phyloP scores from a whole-genome alignment of 176 grass and related monocot species.

The Areca catechu region DNA sequence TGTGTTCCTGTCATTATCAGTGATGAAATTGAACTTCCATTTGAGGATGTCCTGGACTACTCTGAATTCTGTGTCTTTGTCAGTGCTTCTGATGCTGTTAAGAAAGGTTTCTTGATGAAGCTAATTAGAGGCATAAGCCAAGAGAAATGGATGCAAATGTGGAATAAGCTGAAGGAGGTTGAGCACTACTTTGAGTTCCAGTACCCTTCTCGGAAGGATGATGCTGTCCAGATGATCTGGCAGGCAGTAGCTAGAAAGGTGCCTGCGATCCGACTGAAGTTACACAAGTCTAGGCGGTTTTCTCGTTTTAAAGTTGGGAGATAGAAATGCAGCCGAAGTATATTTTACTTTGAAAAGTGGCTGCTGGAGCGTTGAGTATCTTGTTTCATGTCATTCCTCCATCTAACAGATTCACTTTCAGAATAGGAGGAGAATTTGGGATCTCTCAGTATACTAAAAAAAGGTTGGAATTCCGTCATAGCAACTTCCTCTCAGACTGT shows the following conservation, averaged over 20 bases:
- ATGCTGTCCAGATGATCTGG: constrained; percentile 75
- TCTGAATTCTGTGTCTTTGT: constrained; percentile 51
- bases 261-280: constrained; percentile 41
- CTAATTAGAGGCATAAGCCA: constrained; percentile 39
- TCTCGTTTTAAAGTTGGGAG: constrained; percentile 19
- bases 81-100: constrained; percentile 29
- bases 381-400: no score
- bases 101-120: constrained; percentile 51
- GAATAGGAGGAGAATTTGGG: no score
- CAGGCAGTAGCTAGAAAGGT: constrained; percentile 53
- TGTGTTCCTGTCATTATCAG: constrained; percentile 59
- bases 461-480: no score
- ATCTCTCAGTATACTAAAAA: no score
- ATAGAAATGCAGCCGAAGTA: no score
- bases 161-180: constrained; percentile 51
- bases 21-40: constrained; percentile 53
- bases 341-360: no score
- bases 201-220: constrained; percentile 41
- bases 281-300: constrained; percentile 41
- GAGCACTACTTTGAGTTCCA: constrained; percentile 48
- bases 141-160: constrained; percentile 49
- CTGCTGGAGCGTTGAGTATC: no score
- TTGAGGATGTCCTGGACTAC: constrained; percentile 56
- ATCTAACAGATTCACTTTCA: no score
- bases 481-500: no score